Evolutionary conservation across 768 basidiomycete species (phyloP), one percentile per base, ranked within the genome.

Genomic region (Podaxis mareebaensis): DNA sequence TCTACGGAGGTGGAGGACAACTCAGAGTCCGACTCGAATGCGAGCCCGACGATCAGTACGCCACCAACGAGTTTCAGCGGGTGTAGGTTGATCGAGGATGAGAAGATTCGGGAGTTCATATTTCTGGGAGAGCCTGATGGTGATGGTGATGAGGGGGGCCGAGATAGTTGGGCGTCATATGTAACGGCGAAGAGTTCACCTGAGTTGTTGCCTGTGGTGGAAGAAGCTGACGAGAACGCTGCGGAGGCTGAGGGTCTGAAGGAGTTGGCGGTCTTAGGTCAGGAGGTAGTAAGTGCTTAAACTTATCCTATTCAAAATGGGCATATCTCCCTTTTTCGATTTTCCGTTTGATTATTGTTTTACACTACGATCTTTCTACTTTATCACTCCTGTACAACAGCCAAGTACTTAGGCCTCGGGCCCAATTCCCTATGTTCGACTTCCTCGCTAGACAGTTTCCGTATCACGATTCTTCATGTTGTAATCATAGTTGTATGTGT

Each of bases 81-180:
- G 7, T 26, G 55, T 13, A 30, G 55, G 7, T 24, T 51, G 15
- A 10, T 57, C 12, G 61, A 38, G 4, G 61, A 57, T 26, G 67
- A 71, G 61, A 57, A 67, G 53, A 46, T 66, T 46, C 64, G 66
- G 40, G 58, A 65, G 6, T 62, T 64, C 28, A 49, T 60, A 6
- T 26, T 46, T 20, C 20, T 64, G 42, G 54, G 22, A 13, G 49
- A 20, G 48, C 11, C 36, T 10, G 24, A 6, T 11, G 61, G 60
- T 6, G 61, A 57, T 7, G 61, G 48, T 33, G 44, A 22, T 6
- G 51, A 20, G 44, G 46, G 20, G 36, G 44, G 36, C n/a, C 72
- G 75, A 22, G 75, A 70, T 22, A 79, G 77, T 58, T 62, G 68
- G 63, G 65, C 74, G 8, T 78, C 78, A 1, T 79, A 74, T 60